phyloP scores from a whole-genome alignment of 495 filamentous ascomycete species.

The Penicillium coprophilum region DNA sequence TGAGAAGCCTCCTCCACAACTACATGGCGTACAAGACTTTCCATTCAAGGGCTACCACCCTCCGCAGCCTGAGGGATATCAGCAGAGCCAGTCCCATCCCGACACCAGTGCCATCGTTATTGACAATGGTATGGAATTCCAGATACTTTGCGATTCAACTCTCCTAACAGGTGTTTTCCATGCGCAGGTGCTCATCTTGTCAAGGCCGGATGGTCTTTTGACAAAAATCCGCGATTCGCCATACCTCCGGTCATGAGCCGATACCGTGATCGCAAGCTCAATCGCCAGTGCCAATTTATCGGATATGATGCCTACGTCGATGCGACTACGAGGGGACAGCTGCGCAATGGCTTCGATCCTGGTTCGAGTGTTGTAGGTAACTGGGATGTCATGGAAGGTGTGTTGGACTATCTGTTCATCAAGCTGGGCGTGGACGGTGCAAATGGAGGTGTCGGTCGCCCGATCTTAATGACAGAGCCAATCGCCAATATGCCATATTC shows the following conservation, averaged over 20 bases:
- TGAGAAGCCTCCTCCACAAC: constrained; percentile 50
- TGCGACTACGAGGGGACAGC: constrained; percentile 86
- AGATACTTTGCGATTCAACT: not conserved
- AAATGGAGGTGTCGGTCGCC: constrained; percentile 71
- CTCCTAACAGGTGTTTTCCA: not conserved
- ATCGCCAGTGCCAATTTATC: constrained; percentile 84
- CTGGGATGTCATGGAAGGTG: constrained; percentile 94
- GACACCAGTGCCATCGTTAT: constrained; percentile 82
- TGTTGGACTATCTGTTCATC: constrained; percentile 88
- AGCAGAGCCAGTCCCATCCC: constrained; percentile 56
- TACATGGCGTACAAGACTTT: constrained; percentile 64
- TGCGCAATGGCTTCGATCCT: constrained; percentile 86
- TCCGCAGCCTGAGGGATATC: constrained; percentile 65
- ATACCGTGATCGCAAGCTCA: constrained; percentile 89
- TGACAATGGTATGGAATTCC: constrained; percentile 75
- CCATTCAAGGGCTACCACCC: constrained; percentile 73
- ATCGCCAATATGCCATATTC: constrained; percentile 87
- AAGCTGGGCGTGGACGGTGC: constrained; percentile 83
- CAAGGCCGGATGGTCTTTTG: constrained; percentile 94
- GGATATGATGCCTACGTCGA: constrained; percentile 91
- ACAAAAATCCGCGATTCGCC: constrained; percentile 70
- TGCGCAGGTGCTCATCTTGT: constrained; percentile 75
- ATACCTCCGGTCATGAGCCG: constrained; percentile 88
- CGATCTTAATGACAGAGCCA: constrained; percentile 94
- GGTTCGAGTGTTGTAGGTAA: constrained; percentile 89